These are phyloP conservation scores for Pseudozyma hubeiensis DNA, from an alignment of 1,284 basidiomycete genomes.

Conservation along the genomic window DNA sequence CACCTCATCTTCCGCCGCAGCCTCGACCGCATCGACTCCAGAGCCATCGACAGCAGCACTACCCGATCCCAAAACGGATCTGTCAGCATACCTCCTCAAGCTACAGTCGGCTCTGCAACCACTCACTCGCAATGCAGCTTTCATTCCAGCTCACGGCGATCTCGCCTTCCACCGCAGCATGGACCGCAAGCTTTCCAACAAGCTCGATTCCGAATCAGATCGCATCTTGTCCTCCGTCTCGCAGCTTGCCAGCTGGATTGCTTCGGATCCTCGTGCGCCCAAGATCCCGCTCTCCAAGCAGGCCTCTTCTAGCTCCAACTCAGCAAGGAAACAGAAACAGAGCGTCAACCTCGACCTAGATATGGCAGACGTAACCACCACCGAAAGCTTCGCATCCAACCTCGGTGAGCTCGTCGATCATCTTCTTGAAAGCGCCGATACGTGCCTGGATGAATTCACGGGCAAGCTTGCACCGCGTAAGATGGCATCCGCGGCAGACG, in stretches of 20 bases:
- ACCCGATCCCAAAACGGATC: conserved; percentile 31
- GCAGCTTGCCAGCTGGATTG: conserved; percentile 47
- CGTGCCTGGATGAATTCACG: conserved; percentile 80
- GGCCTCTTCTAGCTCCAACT: not conserved
- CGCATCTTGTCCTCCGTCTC: conserved; percentile 70
- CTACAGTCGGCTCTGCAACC: conserved; percentile 57
- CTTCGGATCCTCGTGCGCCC: conserved; percentile 32
- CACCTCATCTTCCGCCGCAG: conserved; percentile 10
- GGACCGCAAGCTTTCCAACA: conserved; percentile 77
- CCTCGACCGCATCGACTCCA: conserved; percentile 19
- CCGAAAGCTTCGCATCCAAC: conserved; percentile 81
- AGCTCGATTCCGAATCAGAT: conserved; percentile 76
- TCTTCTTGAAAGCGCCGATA: conserved; percentile 85
- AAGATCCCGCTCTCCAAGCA: conserved; percentile 26
- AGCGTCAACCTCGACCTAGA: conserved; percentile 22
- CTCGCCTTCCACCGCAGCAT: conserved; percentile 86
- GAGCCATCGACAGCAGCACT: conserved; percentile 13
- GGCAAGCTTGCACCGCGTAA: conserved; percentile 77
- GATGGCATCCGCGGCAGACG: conserved; percentile 5
- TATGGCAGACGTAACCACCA: conserved; percentile 63
- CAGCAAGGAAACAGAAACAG: conserved; percentile 13
- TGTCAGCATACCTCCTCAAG: conserved; percentile 41
- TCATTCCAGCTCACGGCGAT: conserved; percentile 73
- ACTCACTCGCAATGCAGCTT: conserved; percentile 57
- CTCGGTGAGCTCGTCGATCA: conserved; percentile 86